Evolutionary conservation across 306 rosid species (phyloP), one percentile per base, ranked within the genome.

Genomic region (Trifolium repens): DNA sequence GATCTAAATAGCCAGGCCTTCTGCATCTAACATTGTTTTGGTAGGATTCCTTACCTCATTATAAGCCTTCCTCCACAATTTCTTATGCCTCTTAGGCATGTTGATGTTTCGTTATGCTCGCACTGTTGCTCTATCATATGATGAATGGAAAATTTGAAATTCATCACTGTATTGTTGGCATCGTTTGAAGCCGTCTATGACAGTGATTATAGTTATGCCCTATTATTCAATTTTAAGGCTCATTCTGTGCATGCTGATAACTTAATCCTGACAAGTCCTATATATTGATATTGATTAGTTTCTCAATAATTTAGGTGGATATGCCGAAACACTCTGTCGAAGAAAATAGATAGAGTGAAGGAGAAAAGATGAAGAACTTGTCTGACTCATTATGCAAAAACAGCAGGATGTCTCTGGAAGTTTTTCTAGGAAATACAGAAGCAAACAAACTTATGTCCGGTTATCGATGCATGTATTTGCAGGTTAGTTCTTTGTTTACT

Each of bases 261-360:
- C 46, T 55, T 80, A 68, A 70, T 46, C 52, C 44, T 17, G 34
- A 30, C 40, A 32, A 17, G 53, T 80, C 37, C 47, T 60, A 27
- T 66, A 30, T 67, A 53, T 43, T 80, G 72, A 32, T 60, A 54
- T 35, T 32, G 35, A 32, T 58, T 39, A 24, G 40, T 19, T 67
- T 46, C 53, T 32, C 61, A 35, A 53, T 30, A 72, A 52, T 81
- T 67, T 47, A 90, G 94, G 91, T 42, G 94, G 89, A 69, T 94
- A 90, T 80, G 96, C 87, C 1, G 97, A 91, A 77, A 82, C 81
- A 54, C 96, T 94, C 8, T 42, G 86, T 90, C 84, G 96, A 90
- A 82, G 84, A 85, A 79, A 87, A 88, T 64, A 85, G 98, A 71
- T 87, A 88, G 84, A 81, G 26, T 67, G 88, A 91, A 87, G 98